Evolutionary conservation across 2,329 filamentous ascomycete species (phyloP).

Genomic region (Verticillium isaacii): DNA sequence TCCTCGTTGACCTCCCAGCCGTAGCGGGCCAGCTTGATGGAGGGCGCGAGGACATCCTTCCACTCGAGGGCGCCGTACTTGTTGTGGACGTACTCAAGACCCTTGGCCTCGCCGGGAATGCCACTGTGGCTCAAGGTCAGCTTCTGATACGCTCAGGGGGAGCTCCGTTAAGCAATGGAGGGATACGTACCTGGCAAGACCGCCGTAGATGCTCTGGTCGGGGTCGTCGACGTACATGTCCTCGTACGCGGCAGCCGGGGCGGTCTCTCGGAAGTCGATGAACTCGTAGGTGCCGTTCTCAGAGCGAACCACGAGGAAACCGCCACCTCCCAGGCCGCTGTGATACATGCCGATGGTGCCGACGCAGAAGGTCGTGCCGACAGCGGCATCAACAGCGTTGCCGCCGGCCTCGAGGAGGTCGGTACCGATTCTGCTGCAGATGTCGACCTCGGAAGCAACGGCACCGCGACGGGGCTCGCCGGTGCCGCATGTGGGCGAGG

Average conservation of each 20-base stretch:
- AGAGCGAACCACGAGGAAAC: conserved; percentile 69
- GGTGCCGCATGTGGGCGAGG: neutral
- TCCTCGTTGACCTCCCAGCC: conserved; percentile 71
- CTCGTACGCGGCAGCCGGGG: conserved; percentile 71
- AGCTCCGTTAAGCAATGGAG: conserved; percentile 14
- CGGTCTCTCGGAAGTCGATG: conserved; percentile 81
- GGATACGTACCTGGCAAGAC: conserved; percentile 62
- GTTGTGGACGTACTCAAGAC: conserved; percentile 68
- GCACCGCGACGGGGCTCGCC: conserved; percentile 35
- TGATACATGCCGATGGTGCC: conserved; percentile 63
- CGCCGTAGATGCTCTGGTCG: conserved; percentile 59
- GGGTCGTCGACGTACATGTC: conserved; percentile 76
- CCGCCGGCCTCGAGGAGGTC: conserved; percentile 53
- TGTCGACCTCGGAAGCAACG: conserved; percentile 54
- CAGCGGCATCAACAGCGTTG: conserved; percentile 62
- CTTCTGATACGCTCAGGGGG: neutral
- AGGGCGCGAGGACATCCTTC: conserved; percentile 63
- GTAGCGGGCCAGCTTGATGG: conserved; percentile 65
- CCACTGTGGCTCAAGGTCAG: conserved; percentile 34
- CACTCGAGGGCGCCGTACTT: conserved; percentile 61
- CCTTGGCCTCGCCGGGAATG: conserved; percentile 67
- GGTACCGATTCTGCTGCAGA: conserved; percentile 57
- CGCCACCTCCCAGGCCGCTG: conserved; percentile 70
- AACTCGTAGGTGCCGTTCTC: conserved; percentile 67
- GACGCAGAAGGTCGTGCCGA: conserved; percentile 60